phyloP scores from a whole-genome alignment of 768 basidiomycete species.

The Suillus americanus region DNA sequence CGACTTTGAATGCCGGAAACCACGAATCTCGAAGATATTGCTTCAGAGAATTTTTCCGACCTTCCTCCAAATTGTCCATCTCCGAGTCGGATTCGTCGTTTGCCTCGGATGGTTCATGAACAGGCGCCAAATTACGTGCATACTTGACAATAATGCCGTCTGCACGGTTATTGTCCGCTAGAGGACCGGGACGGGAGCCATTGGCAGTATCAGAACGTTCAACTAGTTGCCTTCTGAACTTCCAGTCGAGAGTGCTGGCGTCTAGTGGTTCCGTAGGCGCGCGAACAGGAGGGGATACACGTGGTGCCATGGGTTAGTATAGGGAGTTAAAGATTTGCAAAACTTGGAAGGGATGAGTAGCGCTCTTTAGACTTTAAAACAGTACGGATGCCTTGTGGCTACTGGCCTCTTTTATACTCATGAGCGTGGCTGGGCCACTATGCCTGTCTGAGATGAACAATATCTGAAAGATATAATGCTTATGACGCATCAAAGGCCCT shows the following conservation, averaged over 20 bases:
- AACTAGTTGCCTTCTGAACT: neutral
- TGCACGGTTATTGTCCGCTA: neutral
- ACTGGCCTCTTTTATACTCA: conserved; percentile 1
- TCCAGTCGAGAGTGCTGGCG: neutral
- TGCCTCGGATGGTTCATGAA: neutral
- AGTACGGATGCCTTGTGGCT: neutral
- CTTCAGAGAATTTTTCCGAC: neutral
- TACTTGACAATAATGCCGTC: neutral
- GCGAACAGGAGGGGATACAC: neutral
- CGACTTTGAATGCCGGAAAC: conserved; percentile 14
- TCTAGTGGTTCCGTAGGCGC: neutral
- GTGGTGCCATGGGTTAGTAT: neutral
- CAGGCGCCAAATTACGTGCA: neutral
- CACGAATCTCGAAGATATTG: conserved; percentile 12
- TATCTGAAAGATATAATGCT: neutral
- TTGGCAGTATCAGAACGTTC: neutral
- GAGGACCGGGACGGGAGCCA: neutral
- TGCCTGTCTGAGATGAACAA: neutral
- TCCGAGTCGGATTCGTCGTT: neutral
- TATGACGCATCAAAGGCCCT: neutral
- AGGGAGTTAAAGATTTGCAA: neutral
- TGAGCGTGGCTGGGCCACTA: neutral
- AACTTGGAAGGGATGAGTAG: neutral
- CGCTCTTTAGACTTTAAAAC: neutral
- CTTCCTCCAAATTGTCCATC: neutral